Percentiles rank a stretch among this genome's conserved stretches.
phyloP scores from a whole-genome alignment of 2,329 filamentous ascomycete genomes.

The Colletotrichum tropicale region DNA sequence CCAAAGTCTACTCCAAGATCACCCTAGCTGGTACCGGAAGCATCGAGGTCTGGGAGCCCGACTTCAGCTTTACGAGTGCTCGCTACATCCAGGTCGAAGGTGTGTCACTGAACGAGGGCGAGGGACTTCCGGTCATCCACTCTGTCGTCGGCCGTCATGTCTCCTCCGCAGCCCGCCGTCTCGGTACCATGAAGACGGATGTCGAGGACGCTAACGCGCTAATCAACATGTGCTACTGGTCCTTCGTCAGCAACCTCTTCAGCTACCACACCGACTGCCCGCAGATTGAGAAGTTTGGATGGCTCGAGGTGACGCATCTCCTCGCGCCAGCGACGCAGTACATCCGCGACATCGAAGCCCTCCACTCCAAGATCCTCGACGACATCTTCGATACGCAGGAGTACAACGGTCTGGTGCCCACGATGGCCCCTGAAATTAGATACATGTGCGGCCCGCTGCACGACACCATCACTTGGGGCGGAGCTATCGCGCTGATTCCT shows the following conservation, averaged over 20 bases:
- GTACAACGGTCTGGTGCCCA: conserved; percentile 46
- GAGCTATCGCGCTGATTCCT: conserved; percentile 38
- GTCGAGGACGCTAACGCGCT: conserved; percentile 44
- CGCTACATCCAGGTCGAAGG: conserved; percentile 46
- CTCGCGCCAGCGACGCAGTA: conserved; percentile 50
- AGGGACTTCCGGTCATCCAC: conserved; percentile 34
- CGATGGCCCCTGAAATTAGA: conserved; percentile 49
- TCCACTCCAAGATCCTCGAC: conserved; percentile 51
- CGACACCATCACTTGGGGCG: conserved; percentile 49
- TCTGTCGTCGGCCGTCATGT: conserved; percentile 40
- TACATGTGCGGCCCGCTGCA: conserved; percentile 52
- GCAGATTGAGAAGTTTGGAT: conserved; percentile 52
- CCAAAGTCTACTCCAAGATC: conserved; percentile 41
- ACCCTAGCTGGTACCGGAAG: conserved; percentile 31
- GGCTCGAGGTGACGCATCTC: conserved; percentile 51
- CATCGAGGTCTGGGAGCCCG: conserved; percentile 39
- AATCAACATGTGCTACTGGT: conserved; percentile 48
- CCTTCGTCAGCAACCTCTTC: conserved; percentile 45
- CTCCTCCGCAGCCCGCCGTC: conserved; percentile 38
- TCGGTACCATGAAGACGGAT: conserved; percentile 41
- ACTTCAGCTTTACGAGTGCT: conserved; percentile 46
- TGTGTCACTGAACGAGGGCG: conserved; percentile 27
- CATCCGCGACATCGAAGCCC: conserved; percentile 47
- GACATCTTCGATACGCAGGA: conserved; percentile 52
- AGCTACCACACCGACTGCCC: conserved; percentile 53